Base-by-base conservation (phyloP, 2,329 filamentous ascomycete genomes). In the Phyllosticta ampelicida region DNA sequence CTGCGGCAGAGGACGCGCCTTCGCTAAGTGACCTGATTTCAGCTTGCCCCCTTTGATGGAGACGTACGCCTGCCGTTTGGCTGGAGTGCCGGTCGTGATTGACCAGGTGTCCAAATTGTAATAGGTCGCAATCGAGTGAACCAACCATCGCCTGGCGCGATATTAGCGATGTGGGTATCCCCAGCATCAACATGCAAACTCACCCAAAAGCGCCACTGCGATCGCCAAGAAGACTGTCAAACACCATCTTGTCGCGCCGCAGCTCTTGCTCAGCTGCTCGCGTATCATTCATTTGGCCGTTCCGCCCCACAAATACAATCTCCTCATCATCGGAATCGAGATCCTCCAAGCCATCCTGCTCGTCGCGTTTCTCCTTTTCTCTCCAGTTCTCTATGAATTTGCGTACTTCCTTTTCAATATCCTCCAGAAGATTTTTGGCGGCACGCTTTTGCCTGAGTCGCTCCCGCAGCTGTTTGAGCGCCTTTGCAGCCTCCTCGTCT, bases 91-190 rank as follows among this genome's bases (percentile, higher is more conserved):
- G 1, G 86, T 80, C 0, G 86, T 87, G 60, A 92, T 82, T 4
- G 88, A 91, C 76, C 85, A 90, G 19, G 91, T 96, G 61, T 85
- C 82, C 59, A 96, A 80, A 51, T 90, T 91, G 69, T 97, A 97
- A 71, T 97, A 97, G 48, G 86, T 83, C 9, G 89, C 92, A 62
- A 97, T 91, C 60, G 89, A 87, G 72, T 97, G 91, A 1, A 95
- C 89, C 56, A 97, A 82, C 88, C 91, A 97, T 62, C 92, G 87
- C 64, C 88, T 92, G 61, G 11, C 9, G 23, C 19, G 5, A 5
- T 44, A 28, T 61, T 29, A 62, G 59, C 55, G 18, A n/a, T 30
- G 6, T 13, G 30, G 21, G 23, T 8, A 26, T 26, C 3, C 23
- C 23, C 49, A 23, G 21, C 36, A 11, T 9, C 20, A 19, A 13